Evolutionary conservation across 805 yeast species (phyloP).

Genomic region (Blastobotrys robertii): DNA sequence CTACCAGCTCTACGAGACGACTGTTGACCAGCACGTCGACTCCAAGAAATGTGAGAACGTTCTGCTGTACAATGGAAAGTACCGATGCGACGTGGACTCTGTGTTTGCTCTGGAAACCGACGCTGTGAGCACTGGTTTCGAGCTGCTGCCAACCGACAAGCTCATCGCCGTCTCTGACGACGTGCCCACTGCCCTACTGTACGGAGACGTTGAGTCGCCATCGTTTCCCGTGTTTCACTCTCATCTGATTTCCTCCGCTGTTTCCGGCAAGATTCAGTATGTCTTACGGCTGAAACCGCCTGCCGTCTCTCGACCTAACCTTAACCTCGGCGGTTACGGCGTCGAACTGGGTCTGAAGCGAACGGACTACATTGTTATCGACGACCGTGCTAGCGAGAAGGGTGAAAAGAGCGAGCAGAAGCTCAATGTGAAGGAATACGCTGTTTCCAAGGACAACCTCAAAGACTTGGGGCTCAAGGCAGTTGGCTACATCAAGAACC

Average conservation of each 20-base stretch:
- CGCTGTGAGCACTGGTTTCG: constrained; percentile 19
- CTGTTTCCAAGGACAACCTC: constrained; percentile 19
- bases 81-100: constrained; percentile 60
- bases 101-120: constrained; percentile 66
- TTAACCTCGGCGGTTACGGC: constrained; percentile 47
- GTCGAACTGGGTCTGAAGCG: constrained; percentile 53
- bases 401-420: constrained; percentile 4
- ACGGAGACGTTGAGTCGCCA: constrained; percentile 50
- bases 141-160: constrained; percentile 46
- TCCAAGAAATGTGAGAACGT: constrained; percentile 36
- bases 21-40: constrained; percentile 27
- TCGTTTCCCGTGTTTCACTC: constrained; percentile 48
- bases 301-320: constrained; percentile 22
- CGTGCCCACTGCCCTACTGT: constrained; percentile 52
- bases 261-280: constrained; percentile 56
- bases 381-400: constrained; percentile 35
- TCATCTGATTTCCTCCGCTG: constrained; percentile 49
- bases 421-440: neutral
- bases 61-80: constrained; percentile 41
- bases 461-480: constrained; percentile 23
- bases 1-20: constrained; percentile 38
- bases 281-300: constrained; percentile 63
- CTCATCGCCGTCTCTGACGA: constrained; percentile 40
- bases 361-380: constrained; percentile 57
- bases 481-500: constrained; percentile 28